Evolutionary conservation across 1,284 basidiomycete species (phyloP).

Genomic region (Ceratobasidium sp.): DNA sequence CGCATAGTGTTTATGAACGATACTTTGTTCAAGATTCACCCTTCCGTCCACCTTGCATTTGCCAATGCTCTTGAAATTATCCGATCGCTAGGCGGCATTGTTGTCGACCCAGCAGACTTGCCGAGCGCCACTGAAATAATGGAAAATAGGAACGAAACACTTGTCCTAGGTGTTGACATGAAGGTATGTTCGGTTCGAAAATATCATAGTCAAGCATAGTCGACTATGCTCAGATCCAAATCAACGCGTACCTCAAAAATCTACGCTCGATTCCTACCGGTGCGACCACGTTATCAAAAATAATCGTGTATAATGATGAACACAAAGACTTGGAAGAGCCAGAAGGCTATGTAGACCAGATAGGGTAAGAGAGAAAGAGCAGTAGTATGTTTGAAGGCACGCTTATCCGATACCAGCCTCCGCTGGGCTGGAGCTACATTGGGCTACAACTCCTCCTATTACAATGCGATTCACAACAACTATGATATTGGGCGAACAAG

Average conservation of each 20-base stretch:
- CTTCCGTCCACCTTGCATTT: slow-evolving; percentile 58
- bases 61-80: slow-evolving; percentile 65
- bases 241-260: slow-evolving; percentile 11
- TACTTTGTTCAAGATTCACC: slow-evolving; percentile 27
- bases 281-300: slow-evolving; percentile 66
- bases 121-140: slow-evolving; percentile 69
- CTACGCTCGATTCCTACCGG: slow-evolving; percentile 65
- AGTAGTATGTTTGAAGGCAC: not conserved
- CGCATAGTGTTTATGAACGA: slow-evolving; percentile 41
- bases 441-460: slow-evolving; percentile 65
- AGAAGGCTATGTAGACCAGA: slow-evolving; percentile 32
- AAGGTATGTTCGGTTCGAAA: not conserved
- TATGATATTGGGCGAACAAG: slow-evolving; percentile 61
- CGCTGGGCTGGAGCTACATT: slow-evolving; percentile 59
- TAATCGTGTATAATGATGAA: slow-evolving; percentile 69
- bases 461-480: slow-evolving; percentile 65
- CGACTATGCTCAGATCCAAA: not conserved
- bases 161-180: slow-evolving; percentile 57
- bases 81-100: slow-evolving; percentile 66
- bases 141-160: slow-evolving; percentile 67
- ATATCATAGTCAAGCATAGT: not conserved
- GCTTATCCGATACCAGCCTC: not conserved
- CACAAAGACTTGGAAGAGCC: slow-evolving; percentile 45
- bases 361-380: not conserved
- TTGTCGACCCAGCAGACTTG: slow-evolving; percentile 73